A percentile compares a stretch with the other conserved stretches of the same genome.
Conservation (phyloP, 257 asterid species). For the Capsicum rhomboideum region DNA sequence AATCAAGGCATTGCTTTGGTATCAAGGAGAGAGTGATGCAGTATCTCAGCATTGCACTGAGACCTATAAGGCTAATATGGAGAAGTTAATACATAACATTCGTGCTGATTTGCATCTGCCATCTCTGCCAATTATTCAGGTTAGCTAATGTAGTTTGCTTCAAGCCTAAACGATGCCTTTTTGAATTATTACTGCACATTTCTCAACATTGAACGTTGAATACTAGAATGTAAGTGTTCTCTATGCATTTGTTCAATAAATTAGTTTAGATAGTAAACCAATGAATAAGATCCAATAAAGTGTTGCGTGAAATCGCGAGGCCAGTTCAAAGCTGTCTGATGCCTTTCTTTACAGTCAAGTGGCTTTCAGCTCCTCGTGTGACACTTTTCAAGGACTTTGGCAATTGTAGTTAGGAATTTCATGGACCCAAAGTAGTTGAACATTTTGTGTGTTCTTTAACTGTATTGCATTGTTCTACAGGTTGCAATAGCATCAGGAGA, state of each 20-base stretch:
- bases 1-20: slow-evolving; percentile 77
- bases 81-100: slow-evolving; percentile 37
- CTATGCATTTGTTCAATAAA: neutral
- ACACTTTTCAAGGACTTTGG: neutral
- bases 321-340: neutral
- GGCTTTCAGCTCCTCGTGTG: no score
- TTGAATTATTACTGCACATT: neutral
- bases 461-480: slow-evolving; percentile 10
- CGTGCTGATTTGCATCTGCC: slow-evolving; percentile 61
- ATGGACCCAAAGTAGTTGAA: neutral
- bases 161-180: neutral
- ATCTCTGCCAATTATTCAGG: slow-evolving; percentile 63
- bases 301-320: neutral
- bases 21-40: slow-evolving; percentile 93
- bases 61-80: slow-evolving; percentile 48
- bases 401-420: neutral
- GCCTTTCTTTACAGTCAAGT: no score
- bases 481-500: slow-evolving; percentile 72
- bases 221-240: neutral
- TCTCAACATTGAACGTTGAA: neutral
- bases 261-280: neutral
- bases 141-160: slow-evolving; percentile 1
- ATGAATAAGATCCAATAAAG: neutral
- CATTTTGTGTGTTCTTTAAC: neutral
- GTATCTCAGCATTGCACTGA: slow-evolving; percentile 44